Evolutionary conservation across 1,284 basidiomycete species (phyloP).

Genomic region (Rhodotorula sp.): DNA sequence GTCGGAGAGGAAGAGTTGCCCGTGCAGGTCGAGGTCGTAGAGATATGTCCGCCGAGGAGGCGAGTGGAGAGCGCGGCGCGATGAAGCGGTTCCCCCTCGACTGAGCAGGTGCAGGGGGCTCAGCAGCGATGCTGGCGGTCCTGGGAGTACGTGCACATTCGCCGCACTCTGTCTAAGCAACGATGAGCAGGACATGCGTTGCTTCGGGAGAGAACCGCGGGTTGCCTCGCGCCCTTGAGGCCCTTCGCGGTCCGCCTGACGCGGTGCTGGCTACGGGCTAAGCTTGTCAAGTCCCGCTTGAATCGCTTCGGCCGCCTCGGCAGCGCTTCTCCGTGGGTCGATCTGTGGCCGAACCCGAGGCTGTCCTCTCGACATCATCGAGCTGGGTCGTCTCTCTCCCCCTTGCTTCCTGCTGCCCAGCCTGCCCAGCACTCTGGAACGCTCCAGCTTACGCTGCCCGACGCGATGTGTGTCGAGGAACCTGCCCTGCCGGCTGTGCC

Average conservation of each 20-base stretch:
- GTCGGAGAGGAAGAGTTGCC: slow-evolving; percentile 50
- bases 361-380: background rate
- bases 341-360: background rate
- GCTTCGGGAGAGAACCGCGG: too few relatives aligned
- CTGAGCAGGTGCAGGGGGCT: too few relatives aligned
- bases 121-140: background rate
- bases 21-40: slow-evolving; percentile 50
- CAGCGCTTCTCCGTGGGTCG: too few relatives aligned
- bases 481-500: slow-evolving; percentile 21
- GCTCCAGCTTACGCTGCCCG: background rate
- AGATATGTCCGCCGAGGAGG: slow-evolving; percentile 44
- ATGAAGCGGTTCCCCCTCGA: background rate
- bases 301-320: too few relatives aligned
- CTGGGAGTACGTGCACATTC: background rate
- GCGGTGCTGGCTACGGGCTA: too few relatives aligned
- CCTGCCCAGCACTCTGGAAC: background rate
- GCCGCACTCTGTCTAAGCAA: too few relatives aligned
- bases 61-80: background rate
- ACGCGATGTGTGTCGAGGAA: slow-evolving; percentile 8
- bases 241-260: too few relatives aligned
- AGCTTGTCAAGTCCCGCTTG: too few relatives aligned
- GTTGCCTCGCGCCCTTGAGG: too few relatives aligned
- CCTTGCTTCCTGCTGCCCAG: background rate
- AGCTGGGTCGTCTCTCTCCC: background rate
- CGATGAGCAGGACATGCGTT: too few relatives aligned